Percentiles rank a stretch among this genome's conserved stretches.
phyloP scores from a whole-genome alignment of 306 rosid species.

The Cucumis cinereus region DNA sequence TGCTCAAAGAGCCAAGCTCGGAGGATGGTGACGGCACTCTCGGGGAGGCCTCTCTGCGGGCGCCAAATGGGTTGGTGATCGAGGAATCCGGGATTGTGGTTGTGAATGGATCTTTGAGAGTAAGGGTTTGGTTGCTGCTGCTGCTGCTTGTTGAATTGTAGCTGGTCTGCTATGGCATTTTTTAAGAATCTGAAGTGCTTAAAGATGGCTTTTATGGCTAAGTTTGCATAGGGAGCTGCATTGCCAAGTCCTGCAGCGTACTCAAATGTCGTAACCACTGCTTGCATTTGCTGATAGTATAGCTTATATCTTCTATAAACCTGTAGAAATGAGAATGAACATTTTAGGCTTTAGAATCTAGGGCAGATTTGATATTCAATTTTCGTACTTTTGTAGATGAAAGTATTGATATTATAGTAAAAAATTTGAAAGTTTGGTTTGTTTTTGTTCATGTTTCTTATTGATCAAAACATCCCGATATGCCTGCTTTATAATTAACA shows the following conservation, averaged over 20 bases:
- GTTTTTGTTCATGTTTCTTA: background rate
- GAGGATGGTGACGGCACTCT: constrained; percentile 66
- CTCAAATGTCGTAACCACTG: constrained; percentile 61
- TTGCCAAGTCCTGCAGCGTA: constrained; percentile 69
- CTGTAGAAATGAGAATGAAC: constrained; percentile 16
- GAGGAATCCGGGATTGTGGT: constrained; percentile 24
- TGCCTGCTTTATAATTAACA: too few species aligned
- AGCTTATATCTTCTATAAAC: constrained; percentile 74
- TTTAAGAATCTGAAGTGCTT: constrained; percentile 65
- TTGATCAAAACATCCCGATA: too few species aligned
- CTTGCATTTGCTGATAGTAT: constrained; percentile 75
- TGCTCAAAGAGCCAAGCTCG: constrained; percentile 86
- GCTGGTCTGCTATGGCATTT: constrained; percentile 59
- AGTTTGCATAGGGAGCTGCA: constrained; percentile 69
- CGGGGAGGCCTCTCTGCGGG: constrained; percentile 90
- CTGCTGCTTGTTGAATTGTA: constrained; percentile 30
- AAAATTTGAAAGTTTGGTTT: too few species aligned
- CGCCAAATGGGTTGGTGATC: constrained; percentile 84
- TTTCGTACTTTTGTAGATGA: background rate
- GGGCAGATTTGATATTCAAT: background rate
- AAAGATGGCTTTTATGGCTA: constrained; percentile 71
- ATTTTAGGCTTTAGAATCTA: background rate
- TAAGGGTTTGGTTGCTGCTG: constrained; percentile 23
- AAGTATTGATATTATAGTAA: background rate
- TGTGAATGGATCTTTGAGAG: constrained; percentile 28